A percentile compares a stretch with the other conserved stretches of the same genome.
These are phyloP conservation scores for Thraustochytrium sp. DNA, from an alignment of 352 stramenopile genomes.

Conservation along the genomic window DNA sequence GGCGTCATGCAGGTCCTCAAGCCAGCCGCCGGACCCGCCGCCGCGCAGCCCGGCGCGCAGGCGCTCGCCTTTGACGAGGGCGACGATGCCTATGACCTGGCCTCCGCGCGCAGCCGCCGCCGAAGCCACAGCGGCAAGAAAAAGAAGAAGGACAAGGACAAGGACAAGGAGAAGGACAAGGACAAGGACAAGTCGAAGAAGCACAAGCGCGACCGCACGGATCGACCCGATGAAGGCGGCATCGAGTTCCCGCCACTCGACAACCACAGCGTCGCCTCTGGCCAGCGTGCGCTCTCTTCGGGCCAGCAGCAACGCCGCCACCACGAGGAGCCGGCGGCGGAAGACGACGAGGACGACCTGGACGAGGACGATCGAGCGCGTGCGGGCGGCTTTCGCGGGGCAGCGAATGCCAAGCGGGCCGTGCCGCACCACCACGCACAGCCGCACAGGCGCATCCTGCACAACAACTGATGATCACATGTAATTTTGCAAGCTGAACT, in stretches of 20 bases:
- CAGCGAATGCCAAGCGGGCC: neutral
- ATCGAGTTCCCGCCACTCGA: conserved; percentile 30
- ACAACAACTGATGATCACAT: no score
- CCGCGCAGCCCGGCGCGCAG: no score
- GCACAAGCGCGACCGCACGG: neutral
- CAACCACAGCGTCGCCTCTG: conserved; percentile 17
- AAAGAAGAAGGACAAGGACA: conserved; percentile 12
- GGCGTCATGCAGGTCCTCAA: conserved; percentile 70
- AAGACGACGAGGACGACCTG: neutral
- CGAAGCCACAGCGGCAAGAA: neutral
- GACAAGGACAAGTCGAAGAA: neutral
- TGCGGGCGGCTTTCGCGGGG: neutral
- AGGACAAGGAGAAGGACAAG: neutral
- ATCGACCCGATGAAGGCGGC: neutral
- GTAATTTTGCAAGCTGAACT: no score
- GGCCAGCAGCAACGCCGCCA: neutral
- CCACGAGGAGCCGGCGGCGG: neutral
- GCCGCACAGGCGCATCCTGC: neutral
- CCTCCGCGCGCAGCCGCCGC: no score
- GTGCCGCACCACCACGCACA: neutral
- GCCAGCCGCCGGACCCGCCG: neutral
- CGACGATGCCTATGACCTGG: neutral
- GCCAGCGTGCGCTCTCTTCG: neutral
- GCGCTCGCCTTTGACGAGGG: no score
- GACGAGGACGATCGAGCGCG: neutral